These are phyloP conservation scores for Metarhizium brunneum DNA, from an alignment of 2,329 filamentous ascomycete species.

Conservation along the genomic window DNA sequence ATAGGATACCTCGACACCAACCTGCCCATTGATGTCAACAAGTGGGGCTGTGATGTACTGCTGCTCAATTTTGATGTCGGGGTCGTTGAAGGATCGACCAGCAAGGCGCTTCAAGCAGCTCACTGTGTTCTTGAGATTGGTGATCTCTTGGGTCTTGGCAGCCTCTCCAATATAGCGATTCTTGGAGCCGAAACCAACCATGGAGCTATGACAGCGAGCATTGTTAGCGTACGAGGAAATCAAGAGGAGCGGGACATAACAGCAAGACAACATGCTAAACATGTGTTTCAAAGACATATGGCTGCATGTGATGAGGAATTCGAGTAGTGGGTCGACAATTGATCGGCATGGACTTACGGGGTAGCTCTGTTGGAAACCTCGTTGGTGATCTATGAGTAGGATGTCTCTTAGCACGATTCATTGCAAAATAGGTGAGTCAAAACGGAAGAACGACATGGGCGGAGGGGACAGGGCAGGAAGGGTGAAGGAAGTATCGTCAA, in stretches of 20 bases:
- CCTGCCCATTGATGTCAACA: slow-evolving; percentile 85
- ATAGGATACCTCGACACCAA: slow-evolving; percentile 89
- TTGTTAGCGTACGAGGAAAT: neutral
- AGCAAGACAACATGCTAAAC: too few relatives aligned
- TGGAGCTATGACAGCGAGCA: slow-evolving; percentile 49
- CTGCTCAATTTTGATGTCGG: slow-evolving; percentile 89
- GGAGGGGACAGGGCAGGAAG: neutral
- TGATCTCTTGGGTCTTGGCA: slow-evolving; percentile 98
- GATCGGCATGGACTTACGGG: slow-evolving; percentile 58
- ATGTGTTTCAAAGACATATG: too few relatives aligned
- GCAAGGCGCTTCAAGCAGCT: slow-evolving; percentile 84
- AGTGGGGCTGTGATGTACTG: slow-evolving; percentile 79
- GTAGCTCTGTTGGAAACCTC: slow-evolving; percentile 98
- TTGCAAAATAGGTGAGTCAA: neutral
- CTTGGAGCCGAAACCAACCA: slow-evolving; percentile 93
- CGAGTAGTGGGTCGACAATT: neutral
- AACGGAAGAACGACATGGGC: neutral
- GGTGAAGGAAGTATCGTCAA: slow-evolving; percentile 23
- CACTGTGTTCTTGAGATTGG: slow-evolving; percentile 99
- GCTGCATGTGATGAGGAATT: slow-evolving; percentile 11
- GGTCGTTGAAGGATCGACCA: slow-evolving; percentile 78
- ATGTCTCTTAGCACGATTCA: slow-evolving; percentile 8
- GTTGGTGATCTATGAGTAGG: slow-evolving; percentile 73
- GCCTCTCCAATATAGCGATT: slow-evolving; percentile 88
- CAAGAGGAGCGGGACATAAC: neutral